A percentile compares a stretch with the other conserved stretches of the same genome.
phyloP scores from a whole-genome alignment of 2,329 filamentous ascomycete genomes.

The Xylariaceae sp. region DNA sequence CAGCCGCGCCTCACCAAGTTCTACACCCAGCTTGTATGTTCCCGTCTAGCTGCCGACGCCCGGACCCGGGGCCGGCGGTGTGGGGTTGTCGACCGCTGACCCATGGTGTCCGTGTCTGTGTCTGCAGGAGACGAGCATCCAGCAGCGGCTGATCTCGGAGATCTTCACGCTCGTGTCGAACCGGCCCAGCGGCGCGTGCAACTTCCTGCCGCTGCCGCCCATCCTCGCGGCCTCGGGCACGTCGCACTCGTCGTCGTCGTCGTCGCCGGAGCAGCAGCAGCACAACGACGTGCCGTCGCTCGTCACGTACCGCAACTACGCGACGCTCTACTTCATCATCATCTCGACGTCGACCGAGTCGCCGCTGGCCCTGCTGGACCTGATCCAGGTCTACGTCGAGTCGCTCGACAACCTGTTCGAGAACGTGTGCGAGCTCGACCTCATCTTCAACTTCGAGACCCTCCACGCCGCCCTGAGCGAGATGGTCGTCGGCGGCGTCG shows the following conservation, averaged over 20 bases:
- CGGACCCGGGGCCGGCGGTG: background rate
- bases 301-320: slow-evolving; percentile 96
- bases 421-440: slow-evolving; percentile 95
- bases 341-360: slow-evolving; percentile 96
- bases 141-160: slow-evolving; percentile 92
- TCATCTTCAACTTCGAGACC: slow-evolving; percentile 99
- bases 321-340: slow-evolving; percentile 96
- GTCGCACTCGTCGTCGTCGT: slow-evolving; percentile 48
- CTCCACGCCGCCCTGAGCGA: slow-evolving; percentile 84
- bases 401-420: slow-evolving; percentile 91
- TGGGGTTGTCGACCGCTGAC: no score
- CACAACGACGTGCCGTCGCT: slow-evolving; percentile 88
- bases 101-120: no score
- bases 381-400: slow-evolving; percentile 98
- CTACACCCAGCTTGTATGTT: slow-evolving; percentile 83
- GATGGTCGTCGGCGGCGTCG: slow-evolving; percentile 93
- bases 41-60: no score
- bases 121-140: slow-evolving; percentile 83
- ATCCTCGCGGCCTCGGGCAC: slow-evolving; percentile 57
- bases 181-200: slow-evolving; percentile 85
- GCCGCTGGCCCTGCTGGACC: slow-evolving; percentile 85
- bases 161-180: slow-evolving; percentile 95
- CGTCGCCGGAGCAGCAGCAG: slow-evolving; percentile 34
- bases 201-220: slow-evolving; percentile 79
- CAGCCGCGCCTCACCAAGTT: slow-evolving; percentile 97